Evolutionary conservation across 805 yeast species (phyloP), one percentile per base, ranked within the genome.

Genomic region (Ogataea siamensis): DNA sequence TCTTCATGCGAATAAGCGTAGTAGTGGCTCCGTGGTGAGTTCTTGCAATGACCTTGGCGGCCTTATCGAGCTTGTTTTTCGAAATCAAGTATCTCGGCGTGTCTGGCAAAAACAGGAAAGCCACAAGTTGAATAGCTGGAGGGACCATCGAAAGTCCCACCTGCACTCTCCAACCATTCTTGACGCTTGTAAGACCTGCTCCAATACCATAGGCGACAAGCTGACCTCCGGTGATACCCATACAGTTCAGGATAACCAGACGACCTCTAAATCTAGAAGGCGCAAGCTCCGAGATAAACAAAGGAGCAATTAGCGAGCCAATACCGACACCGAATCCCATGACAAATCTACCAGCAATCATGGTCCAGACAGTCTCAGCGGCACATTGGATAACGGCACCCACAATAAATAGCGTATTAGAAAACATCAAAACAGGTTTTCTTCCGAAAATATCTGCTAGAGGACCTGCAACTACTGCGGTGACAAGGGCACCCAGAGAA

Each of bases 301-400:
- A 70, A 1, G 99, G 99, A n/a, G 98, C 87, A 39, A 87, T 83
- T 37, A 91, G 68, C 2, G 97, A 88, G 1, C 97, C 98, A 39
- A 86, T 74, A 50, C 99, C 99, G 18, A 91, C 97, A 52, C 96
- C 98, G 62, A 86, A 85, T 12, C 99, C 99, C 83, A 93, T 85
- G 32, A 91, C 70, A 49, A 93, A 82, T 59, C 98, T 75, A 29
- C 98, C 99, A 10, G 67, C 80, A 46, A 87, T 81, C 98, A 91
- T 91, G 30, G 83, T 80, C 94, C 96, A 87, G 43, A 87, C 81
- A 4, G 80, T 68, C 38, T 77, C 75, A 7, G 97, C 78, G 20
- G 82, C 85, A 42, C 93, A 76, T 66, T 91, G 99, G 42, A 89
- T 67, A 29, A 76, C 73, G 14, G 95, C 87, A 43, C 99, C 99